A percentile compares a stretch with the other conserved stretches of the same genome.
These are phyloP conservation scores for Fragaria nilgerrensis DNA, from an alignment of 306 rosid genomes.

Conservation along the genomic window DNA sequence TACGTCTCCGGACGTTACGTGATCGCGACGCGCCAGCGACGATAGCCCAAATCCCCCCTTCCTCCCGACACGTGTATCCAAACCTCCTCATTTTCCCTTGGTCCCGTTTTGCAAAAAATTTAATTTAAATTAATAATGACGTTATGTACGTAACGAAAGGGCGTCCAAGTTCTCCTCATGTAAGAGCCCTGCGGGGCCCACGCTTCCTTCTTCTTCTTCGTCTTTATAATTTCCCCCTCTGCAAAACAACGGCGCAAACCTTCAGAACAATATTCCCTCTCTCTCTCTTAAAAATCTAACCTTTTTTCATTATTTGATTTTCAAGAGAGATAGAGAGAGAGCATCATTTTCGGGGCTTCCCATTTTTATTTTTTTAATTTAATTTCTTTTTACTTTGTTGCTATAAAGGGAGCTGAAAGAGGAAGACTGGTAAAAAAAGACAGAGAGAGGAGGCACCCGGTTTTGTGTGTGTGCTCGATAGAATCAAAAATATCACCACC, in stretches of 20 bases:
- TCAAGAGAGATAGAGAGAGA: not conserved
- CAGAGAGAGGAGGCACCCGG: conserved; percentile 4
- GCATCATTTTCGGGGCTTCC: not conserved
- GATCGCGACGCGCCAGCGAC: not conserved
- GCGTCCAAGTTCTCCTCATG: conserved; percentile 99
- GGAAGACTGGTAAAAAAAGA: not conserved
- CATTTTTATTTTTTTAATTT: not conserved
- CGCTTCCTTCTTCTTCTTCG: conserved; percentile 7
- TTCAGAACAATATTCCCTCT: conserved; percentile 11
- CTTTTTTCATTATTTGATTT: not conserved
- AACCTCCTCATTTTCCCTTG: not conserved
- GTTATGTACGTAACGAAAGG: conserved; percentile 45
- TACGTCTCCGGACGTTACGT: not conserved
- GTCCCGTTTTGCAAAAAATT: not conserved
- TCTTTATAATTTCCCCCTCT: conserved; percentile 22
- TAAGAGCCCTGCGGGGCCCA: conserved; percentile 54
- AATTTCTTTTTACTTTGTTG: not conserved
- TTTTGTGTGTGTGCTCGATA: not conserved
- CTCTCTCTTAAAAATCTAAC: conserved; percentile 23
- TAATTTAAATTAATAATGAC: conserved; percentile 47
- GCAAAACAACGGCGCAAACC: conserved; percentile 71
- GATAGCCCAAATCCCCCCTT: not conserved
- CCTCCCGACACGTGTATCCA: not conserved
- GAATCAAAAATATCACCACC: not conserved
- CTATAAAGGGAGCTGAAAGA: conserved; percentile 9